A percentile compares a stretch with the other conserved stretches of the same genome.
phyloP scores from a whole-genome alignment of 768 basidiomycete species.

The Fomitopsis serialis region DNA sequence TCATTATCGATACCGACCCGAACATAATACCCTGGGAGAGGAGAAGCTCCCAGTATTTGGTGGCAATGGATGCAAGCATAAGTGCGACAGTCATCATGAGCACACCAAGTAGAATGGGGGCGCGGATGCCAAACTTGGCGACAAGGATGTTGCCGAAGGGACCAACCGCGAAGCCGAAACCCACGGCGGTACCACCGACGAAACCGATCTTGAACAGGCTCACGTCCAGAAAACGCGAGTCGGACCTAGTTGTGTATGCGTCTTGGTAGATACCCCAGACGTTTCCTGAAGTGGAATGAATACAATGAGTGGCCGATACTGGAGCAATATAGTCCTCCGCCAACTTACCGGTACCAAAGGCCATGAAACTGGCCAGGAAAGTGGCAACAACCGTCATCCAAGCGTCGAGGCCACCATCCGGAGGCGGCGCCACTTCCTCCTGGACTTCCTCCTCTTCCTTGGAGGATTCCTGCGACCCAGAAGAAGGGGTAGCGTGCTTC shows the following conservation, averaged over 20 bases:
- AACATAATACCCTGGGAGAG: slow-evolving; percentile 3
- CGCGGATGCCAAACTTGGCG: not conserved
- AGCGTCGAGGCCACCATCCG: slow-evolving; percentile 1
- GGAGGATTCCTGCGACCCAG: not conserved
- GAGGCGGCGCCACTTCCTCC: not conserved
- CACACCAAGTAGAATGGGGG: not conserved
- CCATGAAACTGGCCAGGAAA: not conserved
- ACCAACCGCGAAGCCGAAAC: not conserved
- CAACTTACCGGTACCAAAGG: not conserved
- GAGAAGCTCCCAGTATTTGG: slow-evolving; percentile 1
- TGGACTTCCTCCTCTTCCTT: not conserved
- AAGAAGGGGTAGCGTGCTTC: not conserved
- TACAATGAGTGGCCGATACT: not conserved
- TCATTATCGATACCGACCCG: not conserved
- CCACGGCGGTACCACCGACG: slow-evolving; percentile 1
- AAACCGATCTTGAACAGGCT: slow-evolving; percentile 2
- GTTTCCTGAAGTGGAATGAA: not conserved
- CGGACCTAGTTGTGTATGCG: not conserved
- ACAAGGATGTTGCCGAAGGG: slow-evolving; percentile 1
- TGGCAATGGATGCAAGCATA: not conserved
- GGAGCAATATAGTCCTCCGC: not conserved
- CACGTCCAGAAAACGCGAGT: not conserved
- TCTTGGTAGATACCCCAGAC: slow-evolving; percentile 2
- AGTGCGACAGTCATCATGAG: not conserved
- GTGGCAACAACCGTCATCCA: slow-evolving; percentile 2